phyloP scores from a whole-genome alignment of 768 basidiomycete genomes.

The Baorangia bicolor region DNA sequence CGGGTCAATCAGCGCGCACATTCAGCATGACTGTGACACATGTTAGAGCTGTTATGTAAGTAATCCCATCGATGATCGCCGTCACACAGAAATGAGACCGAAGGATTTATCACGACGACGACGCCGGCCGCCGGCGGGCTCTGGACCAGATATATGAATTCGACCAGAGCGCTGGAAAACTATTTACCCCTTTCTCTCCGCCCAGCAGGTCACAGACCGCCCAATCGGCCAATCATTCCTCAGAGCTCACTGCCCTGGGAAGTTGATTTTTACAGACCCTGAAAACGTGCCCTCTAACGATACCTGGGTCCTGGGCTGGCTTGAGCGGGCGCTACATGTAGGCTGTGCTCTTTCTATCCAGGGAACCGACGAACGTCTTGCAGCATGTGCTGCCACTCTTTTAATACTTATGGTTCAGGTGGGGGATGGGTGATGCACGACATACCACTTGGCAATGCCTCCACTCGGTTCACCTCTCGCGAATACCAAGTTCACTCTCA shows the following conservation, averaged over 20 bases:
- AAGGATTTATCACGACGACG: too few species aligned
- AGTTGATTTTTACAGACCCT: background rate
- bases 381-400: background rate
- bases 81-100: too few species aligned
- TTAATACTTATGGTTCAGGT: background rate
- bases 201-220: background rate
- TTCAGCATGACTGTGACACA: too few species aligned
- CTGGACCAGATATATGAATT: too few species aligned
- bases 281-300: background rate
- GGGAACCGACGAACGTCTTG: background rate
- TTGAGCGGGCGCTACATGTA: background rate
- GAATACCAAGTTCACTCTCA: slow-evolving; percentile 20
- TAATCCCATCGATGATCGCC: too few species aligned
- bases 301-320: background rate
- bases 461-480: slow-evolving; percentile 10
- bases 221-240: background rate
- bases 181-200: background rate
- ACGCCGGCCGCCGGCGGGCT: too few species aligned
- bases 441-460: slow-evolving; percentile 6
- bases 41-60: too few species aligned
- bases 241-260: background rate
- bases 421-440: background rate
- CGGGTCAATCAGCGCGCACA: too few species aligned
- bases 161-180: background rate
- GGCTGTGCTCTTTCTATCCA: background rate